Base-by-base conservation (phyloP, 257 asterid species). In the Solanum verrucosum region DNA sequence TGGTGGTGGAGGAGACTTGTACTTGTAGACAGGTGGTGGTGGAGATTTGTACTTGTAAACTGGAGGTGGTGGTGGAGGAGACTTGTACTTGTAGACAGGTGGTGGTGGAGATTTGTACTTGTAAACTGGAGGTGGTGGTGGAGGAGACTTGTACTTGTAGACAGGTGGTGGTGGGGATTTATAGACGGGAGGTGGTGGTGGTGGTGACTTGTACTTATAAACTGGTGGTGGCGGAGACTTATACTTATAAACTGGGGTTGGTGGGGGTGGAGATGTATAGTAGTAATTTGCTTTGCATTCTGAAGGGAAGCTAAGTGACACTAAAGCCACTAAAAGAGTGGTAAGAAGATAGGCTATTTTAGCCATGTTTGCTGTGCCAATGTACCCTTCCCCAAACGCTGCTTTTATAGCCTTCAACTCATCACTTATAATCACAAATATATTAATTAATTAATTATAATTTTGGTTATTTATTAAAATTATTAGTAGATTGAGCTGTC, bases 191-290 rank as follows among this genome's bases (percentile, higher is more conserved):
- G 83, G 84, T 0, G 89, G 89, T 29, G 89, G 89, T n/a, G 89
- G 89, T 21, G 89, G 89, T 0, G 89, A 87, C 52, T 81, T 88
- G 14, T 87, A 87, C 16, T 79, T 29, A 0, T 83, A 71, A 2
- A 74, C 14, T 0, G 89, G 87, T 0, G 87, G 87, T 10, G 87
- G 84, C 1, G 89, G 89, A 15, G 89, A 86, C 5, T 78, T 65
- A 20, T 83, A 40, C 68, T 67, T 49, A 3, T 46, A 73, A 34
- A 73, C 46, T 4, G 81, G 60, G 10, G 42, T 44, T 44, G 89
- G 89, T 35, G 89, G 89, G 5, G 89, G 89, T 9, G 90, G 90
- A 9, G 87, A 88, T 4, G 52, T 44, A 44, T 88, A 84, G 20
- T 25, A 21, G 35, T 88, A 72, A 71, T 72, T 35, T 16, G 74